Conservation (phyloP, 495 filamentous ascomycete species). For the Aspergillus haitiensis region DNA sequence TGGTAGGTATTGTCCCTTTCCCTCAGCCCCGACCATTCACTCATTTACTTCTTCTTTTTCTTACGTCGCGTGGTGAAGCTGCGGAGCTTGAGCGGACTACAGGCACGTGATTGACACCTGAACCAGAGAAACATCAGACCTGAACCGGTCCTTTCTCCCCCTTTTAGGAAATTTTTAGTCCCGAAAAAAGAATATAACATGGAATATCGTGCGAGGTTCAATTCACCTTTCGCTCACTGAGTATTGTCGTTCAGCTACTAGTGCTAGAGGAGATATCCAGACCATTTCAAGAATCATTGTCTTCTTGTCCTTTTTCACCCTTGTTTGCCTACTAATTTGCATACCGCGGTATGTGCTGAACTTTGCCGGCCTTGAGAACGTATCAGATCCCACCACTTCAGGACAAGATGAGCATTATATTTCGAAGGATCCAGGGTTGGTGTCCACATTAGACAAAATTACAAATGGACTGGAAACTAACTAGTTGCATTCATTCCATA, state of each 20-base stretch:
- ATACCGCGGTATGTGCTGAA: conserved; percentile 26
- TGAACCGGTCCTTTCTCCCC: conserved; percentile 7
- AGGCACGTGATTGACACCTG: conserved; percentile 25
- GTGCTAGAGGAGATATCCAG: no score
- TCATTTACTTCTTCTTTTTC: conserved; percentile 16
- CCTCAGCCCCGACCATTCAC: conserved; percentile 6
- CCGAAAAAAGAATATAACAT: background rate
- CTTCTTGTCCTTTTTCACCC: background rate
- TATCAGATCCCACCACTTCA: conserved; percentile 7
- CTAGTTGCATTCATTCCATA: conserved; percentile 17
- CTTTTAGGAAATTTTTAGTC: conserved; percentile 4
- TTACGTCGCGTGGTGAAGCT: conserved; percentile 27
- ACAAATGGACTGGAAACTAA: conserved; percentile 21
- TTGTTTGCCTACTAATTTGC: conserved; percentile 3
- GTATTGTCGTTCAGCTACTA: no score
- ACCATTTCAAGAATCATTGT: background rate
- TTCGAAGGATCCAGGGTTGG: conserved; percentile 47
- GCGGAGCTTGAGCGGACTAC: conserved; percentile 26
- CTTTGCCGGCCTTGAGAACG: conserved; percentile 5
- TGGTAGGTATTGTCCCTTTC: background rate
- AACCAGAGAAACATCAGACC: background rate
- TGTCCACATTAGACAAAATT: background rate
- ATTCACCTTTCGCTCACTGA: background rate
- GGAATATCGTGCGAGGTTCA: background rate
- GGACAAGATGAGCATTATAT: conserved; percentile 39